A percentile compares a stretch with the other conserved stretches of the same genome.
Conservation (phyloP, 2,329 filamentous ascomycete species). For the Colletotrichum lentis region DNA sequence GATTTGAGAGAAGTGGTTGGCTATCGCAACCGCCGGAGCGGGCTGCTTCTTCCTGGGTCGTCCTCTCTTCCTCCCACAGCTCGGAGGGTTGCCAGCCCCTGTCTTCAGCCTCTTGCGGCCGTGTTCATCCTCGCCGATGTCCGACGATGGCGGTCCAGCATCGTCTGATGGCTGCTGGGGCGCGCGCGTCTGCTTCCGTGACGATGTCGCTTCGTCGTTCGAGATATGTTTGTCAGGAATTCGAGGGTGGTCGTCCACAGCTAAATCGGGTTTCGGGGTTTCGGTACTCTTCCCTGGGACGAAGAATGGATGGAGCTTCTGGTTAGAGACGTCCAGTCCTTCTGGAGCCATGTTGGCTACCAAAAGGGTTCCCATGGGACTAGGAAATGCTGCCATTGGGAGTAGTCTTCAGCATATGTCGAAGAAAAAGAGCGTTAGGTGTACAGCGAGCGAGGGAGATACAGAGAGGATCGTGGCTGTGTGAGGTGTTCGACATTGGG, state of each 20-base stretch:
- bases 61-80: conserved; percentile 38
- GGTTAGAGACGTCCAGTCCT: conserved; percentile 48
- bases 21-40: conserved; percentile 39
- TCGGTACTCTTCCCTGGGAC: conserved; percentile 40
- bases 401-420: background rate
- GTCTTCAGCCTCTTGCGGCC: conserved; percentile 43
- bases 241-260: background rate
- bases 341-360: conserved; percentile 57
- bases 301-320: conserved; percentile 67
- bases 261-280: background rate
- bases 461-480: background rate
- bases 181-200: conserved; percentile 11
- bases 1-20: conserved; percentile 40
- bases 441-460: background rate
- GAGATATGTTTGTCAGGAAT: background rate
- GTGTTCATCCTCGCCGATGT: conserved; percentile 31
- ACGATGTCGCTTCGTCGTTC: background rate
- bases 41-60: conserved; percentile 43
- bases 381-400: conserved; percentile 11
- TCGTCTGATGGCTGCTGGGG: conserved; percentile 22
- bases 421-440: background rate
- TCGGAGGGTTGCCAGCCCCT: conserved; percentile 34
- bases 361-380: conserved; percentile 53
- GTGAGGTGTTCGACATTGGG: background rate
- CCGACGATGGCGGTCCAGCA: conserved; percentile 26